These are phyloP conservation scores for Melastoma malabathricum DNA, from an alignment of 345 rosid species.

Conservation along the genomic window DNA sequence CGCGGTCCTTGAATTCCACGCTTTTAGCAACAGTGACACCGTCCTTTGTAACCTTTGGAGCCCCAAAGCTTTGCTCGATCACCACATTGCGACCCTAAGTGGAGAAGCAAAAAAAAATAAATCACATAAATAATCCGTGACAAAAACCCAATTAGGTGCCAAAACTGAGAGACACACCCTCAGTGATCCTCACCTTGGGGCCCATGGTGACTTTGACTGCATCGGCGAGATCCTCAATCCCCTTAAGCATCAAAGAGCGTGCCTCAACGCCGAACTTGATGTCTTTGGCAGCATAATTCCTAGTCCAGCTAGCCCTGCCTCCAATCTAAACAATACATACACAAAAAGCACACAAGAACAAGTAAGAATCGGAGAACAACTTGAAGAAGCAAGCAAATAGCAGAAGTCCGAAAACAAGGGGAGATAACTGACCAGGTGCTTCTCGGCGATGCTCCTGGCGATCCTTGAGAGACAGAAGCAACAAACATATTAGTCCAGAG, in stretches of 20 bases:
- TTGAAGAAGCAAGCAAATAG: no score
- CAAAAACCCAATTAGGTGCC: neutral
- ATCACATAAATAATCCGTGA: neutral
- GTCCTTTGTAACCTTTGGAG: conserved; percentile 96
- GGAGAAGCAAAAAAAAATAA: neutral
- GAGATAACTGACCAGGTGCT: no score
- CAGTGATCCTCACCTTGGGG: conserved; percentile 53
- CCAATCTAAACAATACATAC: conserved; percentile 32
- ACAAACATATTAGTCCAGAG: no score
- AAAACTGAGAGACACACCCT: neutral
- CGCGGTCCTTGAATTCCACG: conserved; percentile 79
- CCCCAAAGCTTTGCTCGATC: conserved; percentile 89
- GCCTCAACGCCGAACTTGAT: conserved; percentile 82
- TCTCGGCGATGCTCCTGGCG: no score
- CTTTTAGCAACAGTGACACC: conserved; percentile 98
- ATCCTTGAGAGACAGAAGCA: no score
- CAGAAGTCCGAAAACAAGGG: no score
- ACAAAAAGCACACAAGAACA: no score
- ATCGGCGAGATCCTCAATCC: conserved; percentile 94
- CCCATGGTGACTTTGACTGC: conserved; percentile 95
- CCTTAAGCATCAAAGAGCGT: conserved; percentile 78
- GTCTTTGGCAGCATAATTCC: conserved; percentile 89
- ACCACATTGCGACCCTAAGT: conserved; percentile 87
- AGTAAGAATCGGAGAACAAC: no score
- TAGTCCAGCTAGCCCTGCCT: conserved; percentile 53